Base-by-base conservation (phyloP, 1,139 yeast species). In the Hansenula sp. region DNA sequence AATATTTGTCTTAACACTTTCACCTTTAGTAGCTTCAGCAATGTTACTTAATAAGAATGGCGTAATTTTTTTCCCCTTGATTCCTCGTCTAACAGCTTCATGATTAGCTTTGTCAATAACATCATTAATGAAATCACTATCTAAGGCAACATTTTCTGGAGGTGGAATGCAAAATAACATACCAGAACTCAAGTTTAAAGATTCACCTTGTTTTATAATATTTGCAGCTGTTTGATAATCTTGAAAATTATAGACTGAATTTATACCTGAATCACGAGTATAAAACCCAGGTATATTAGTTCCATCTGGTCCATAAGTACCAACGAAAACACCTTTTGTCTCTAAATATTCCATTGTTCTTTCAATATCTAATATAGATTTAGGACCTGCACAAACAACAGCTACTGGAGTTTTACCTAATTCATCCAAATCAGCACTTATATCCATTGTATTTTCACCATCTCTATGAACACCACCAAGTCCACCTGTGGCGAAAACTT, bases 401-500 rank as follows among this genome's bases (percentile, higher is more conserved):
- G 90, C 79, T 2, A 88, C 88, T 0, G 92, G 88, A 0, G 95
- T 88, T 42, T 81, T 68, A 2, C 90, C 85, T 43, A 89, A 68
- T 56, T 88, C 97, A 30, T 87, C 89, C 48, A 88, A 72, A 61
- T 88, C 97, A 5, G 96, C 95, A 48, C 92, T 82, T 21, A 88
- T 69, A 61, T 88, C 97, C 78, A 86, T 75, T 1, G 90, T 79
- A 26, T 61, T 48, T 40, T 84, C 82, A 8, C 84, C 95, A 12
- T 84, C 86, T 42, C 88, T 72, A 55, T 89, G 96, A 13, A 88
- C 96, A 14, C 97, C 97, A 9, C 97, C 96, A 22, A 88, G 69
- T 1, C 97, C 97, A 30, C 97, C 97, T 2, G 96, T 89, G 1
- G 95, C 95, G 69, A 88, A 89, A 18, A 89, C 89, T 49, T 76